phyloP scores from a whole-genome alignment of 345 rosid genomes.

The Adansonia digitata region DNA sequence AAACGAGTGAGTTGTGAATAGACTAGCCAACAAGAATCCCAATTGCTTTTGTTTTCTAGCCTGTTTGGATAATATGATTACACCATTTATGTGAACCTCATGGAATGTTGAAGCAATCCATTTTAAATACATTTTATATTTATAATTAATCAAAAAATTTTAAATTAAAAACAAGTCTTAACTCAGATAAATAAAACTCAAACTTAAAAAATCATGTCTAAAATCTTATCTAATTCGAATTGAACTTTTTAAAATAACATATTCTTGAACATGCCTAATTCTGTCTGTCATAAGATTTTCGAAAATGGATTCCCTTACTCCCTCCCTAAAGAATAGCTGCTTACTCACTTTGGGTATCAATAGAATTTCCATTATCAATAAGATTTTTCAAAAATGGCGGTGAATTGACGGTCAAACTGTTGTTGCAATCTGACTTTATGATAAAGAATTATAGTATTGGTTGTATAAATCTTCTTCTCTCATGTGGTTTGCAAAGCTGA shows the following conservation, averaged over 20 bases:
- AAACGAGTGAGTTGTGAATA: background rate
- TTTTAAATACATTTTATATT: background rate
- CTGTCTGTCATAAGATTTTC: too few species aligned
- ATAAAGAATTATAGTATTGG: background rate
- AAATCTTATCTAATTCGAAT: too few species aligned
- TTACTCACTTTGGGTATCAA: background rate
- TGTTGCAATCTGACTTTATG: constrained; percentile 14
- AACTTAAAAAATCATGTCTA: too few species aligned
- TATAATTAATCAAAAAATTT: too few species aligned
- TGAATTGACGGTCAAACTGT: constrained; percentile 24
- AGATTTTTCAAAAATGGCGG: constrained; percentile 26
- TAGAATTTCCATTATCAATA: background rate
- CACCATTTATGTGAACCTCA: background rate
- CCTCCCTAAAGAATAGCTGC: background rate
- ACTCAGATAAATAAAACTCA: too few species aligned
- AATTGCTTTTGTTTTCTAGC: background rate
- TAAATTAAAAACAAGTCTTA: too few species aligned
- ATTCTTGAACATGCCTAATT: too few species aligned
- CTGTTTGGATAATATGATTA: background rate
- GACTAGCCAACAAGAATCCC: constrained; percentile 8
- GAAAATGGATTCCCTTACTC: too few species aligned
- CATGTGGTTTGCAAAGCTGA: constrained; percentile 16
- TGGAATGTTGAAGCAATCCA: background rate
- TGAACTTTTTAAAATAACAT: too few species aligned
- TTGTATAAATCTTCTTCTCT: background rate